Percentiles rank a stretch among this genome's conserved stretches.
Conservation (phyloP, 2,329 filamentous ascomycete species). For the Ascomycota sp. region DNA sequence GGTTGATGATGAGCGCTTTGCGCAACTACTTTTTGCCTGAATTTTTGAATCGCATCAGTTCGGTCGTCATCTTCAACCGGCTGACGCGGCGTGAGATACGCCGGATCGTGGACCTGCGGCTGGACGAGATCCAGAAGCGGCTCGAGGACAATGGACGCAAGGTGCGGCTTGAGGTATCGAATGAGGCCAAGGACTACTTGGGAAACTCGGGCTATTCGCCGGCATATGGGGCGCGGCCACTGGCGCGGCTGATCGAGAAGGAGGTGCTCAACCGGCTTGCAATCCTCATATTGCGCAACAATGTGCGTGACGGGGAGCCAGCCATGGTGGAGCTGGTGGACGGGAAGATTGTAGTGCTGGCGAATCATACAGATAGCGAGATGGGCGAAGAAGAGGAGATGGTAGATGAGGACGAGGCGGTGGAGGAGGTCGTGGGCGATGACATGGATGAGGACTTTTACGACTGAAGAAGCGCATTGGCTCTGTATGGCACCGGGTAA, state of each 20-base stretch:
- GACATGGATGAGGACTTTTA: constrained; percentile 39
- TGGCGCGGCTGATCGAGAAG: constrained; percentile 83
- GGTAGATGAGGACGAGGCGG: constrained; percentile 51
- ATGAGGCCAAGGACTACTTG: constrained; percentile 82
- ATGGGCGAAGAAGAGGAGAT: constrained; percentile 47
- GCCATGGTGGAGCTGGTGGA: constrained; percentile 63
- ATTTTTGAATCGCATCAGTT: constrained; percentile 95
- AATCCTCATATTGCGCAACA: constrained; percentile 72
- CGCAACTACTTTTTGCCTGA: constrained; percentile 95
- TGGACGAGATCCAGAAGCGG: constrained; percentile 77
- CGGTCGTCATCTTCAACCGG: constrained; percentile 94
- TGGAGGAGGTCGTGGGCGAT: constrained; percentile 44
- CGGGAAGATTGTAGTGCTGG: constrained; percentile 58
- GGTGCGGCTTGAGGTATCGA: constrained; percentile 60
- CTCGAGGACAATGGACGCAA: constrained; percentile 71
- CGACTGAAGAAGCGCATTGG: no score
- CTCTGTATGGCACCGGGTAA: no score
- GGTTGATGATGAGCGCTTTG: constrained; percentile 77
- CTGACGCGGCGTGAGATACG: constrained; percentile 79
- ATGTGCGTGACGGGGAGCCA: constrained; percentile 65
- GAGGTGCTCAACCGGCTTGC: constrained; percentile 89
- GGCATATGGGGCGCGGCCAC: constrained; percentile 78
- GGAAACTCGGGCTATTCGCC: constrained; percentile 84
- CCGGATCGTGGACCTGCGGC: constrained; percentile 81
- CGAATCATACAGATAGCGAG: constrained; percentile 55